Conservation (phyloP, 139 green algal genomes). For the Coccomyxa sp. region DNA sequence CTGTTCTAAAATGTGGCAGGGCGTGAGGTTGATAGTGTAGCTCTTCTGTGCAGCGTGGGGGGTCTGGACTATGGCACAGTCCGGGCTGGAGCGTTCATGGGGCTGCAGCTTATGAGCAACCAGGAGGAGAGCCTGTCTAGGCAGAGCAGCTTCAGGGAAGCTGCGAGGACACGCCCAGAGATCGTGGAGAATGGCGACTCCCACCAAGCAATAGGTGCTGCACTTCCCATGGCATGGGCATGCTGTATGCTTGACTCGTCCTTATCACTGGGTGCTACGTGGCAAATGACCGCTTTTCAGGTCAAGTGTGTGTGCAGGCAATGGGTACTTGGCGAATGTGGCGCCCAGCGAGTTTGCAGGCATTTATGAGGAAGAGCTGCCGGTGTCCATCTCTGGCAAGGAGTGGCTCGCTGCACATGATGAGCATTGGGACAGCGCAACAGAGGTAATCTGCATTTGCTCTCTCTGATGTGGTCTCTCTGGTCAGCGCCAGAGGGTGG, state of each 20-base stretch:
- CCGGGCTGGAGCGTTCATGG: constrained; percentile 87
- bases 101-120: constrained; percentile 47
- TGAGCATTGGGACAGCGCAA: constrained; percentile 68
- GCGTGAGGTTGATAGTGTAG: background rate
- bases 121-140: background rate
- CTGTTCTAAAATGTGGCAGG: background rate
- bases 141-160: background rate
- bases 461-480: too few species aligned
- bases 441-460: too few species aligned
- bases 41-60: constrained; percentile 55
- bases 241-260: background rate
- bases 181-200: background rate
- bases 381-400: constrained; percentile 47
- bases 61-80: constrained; percentile 84
- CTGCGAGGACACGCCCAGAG: background rate
- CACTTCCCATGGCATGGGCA: background rate
- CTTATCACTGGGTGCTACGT: background rate
- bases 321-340: constrained; percentile 61
- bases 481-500: too few species aligned
- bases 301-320: constrained; percentile 11
- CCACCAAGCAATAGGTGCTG: too few species aligned
- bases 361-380: constrained; percentile 50
- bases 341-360: constrained; percentile 46
- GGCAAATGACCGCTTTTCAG: background rate
- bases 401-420: constrained; percentile 67